Evolutionary conservation across 2,329 filamentous ascomycete genomes (phyloP), one percentile per base, ranked within the genome.

Genomic region (Aschersonia sp.): DNA sequence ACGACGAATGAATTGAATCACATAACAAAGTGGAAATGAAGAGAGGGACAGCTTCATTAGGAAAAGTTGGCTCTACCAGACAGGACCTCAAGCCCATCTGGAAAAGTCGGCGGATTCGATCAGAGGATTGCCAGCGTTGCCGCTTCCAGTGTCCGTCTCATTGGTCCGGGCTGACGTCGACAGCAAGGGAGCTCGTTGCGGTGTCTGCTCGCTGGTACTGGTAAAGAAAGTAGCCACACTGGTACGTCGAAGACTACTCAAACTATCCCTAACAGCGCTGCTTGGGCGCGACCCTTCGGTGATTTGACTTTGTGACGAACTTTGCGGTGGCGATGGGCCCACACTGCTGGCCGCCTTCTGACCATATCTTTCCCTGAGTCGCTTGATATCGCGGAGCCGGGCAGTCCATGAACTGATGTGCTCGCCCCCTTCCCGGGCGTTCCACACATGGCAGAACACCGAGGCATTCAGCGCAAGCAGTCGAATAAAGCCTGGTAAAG

Each of bases 391-490:
- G 45, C 85, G 79, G 9, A 97, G 75, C 45, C 92, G 81, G 56
- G 84, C 86, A 50, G 88, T 81, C 92, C 92, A 97, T 6, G 87
- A 86, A 9, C 88, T 92, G 31, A 92, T 75, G 58, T 94, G 82
- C 61, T 94, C 89, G 49, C 84, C 84, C 5, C 82, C 84, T 53
- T 84, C 78, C 44, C 81, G 75, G 57, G 79, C 81, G 44, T 79
- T 78, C 88, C 91, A 96, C n/a, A 96, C 89, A 43, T 84, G 77
- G 2, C 85, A 88, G 63, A 97, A 96, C 6, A 97, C 87, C 10
- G 87, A 94, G 0, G 92, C 89, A 59, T 96, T 97, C 52, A 98
- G 77, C 1, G 91, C 88, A 20, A 97, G 72, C 44, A 95, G 80
- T 40, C 92, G 82, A 47, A 96, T 85, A 60, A 96, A 94, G 7